Base-by-base conservation (phyloP, 805 yeast genomes). In the Tetrapisispora arboricola region DNA sequence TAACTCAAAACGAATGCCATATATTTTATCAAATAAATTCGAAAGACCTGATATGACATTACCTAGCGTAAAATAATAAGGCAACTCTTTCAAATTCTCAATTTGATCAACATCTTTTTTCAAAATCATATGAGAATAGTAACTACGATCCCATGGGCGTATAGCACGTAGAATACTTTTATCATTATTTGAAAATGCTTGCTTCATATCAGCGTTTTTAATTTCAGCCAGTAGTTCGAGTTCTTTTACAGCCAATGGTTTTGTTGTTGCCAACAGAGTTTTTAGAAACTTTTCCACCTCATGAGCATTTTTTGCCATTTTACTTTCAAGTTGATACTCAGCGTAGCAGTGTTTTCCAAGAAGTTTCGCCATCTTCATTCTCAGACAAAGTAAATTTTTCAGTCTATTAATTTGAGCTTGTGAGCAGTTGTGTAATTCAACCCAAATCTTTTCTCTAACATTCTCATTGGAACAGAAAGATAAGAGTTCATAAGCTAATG, bases 61-160 rank as follows among this genome's bases (percentile, higher is more conserved):
- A 3, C 96, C 96, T 6, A 90, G 68, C 0, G 95, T 82, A 46
- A 90, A 81, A 57, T 80, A 84, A 2, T 30, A 15, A 6, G 27
- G 8, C 3, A 37, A 5, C 3, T 22, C 19, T 3, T 11, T 16
- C 17, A 9, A 16, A 17, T 20, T 25, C 20, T 44, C 54, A 45
- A 6, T 10, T 22, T 22, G 25, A 22, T 22, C 25, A 7, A 7
- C 10, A 7, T 22, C 25, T 7, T 22, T 22, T 22, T 22, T 22
- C 25, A 22, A 7, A 7, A 22, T 7, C 6, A 22, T 22, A 6
- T 22, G 25, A 22, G 25, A 22, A 22, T 64, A 71, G 54, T 73
- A 88, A 47, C 87, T 95, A 45, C 95, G 72, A 60, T 92, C 97
- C 97, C 97, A 92, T 1, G 96, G 96, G 44, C 76, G 73, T 25